These are phyloP conservation scores for Arctium minus DNA, from an alignment of 129 eudicot genomes.

Conservation along the genomic window DNA sequence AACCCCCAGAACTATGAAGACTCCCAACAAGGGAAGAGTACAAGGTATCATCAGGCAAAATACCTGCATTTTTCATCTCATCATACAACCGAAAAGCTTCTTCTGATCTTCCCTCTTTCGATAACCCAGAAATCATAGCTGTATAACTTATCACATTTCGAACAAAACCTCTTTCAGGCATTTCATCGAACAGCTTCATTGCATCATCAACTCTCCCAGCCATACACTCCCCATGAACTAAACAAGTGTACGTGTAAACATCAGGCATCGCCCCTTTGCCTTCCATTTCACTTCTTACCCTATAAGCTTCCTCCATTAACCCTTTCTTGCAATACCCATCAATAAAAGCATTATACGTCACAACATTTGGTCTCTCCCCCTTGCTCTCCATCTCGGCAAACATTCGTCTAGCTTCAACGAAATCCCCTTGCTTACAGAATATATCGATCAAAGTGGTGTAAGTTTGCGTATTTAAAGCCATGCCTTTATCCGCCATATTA, in stretches of 20 bases:
- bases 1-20: slow-evolving; percentile 47
- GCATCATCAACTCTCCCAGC: slow-evolving; percentile 71
- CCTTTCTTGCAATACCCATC: slow-evolving; percentile 73
- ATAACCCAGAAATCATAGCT: slow-evolving; percentile 67
- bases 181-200: slow-evolving; percentile 51
- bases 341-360: slow-evolving; percentile 69
- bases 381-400: slow-evolving; percentile 57
- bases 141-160: slow-evolving; percentile 58
- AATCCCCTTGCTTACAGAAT: slow-evolving; percentile 67
- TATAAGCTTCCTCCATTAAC: slow-evolving; percentile 60
- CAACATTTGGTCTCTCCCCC: slow-evolving; percentile 52
- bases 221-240: slow-evolving; percentile 78
- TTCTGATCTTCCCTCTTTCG: slow-evolving; percentile 69
- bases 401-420: slow-evolving; percentile 50
- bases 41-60: slow-evolving; percentile 61
- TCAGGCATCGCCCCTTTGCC: slow-evolving; percentile 56
- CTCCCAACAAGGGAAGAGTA: slow-evolving; percentile 78
- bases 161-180: slow-evolving; percentile 47
- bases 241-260: slow-evolving; percentile 65
- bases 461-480: slow-evolving; percentile 40
- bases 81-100: slow-evolving; percentile 83
- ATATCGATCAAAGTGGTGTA: slow-evolving; percentile 65
- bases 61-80: slow-evolving; percentile 72
- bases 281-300: slow-evolving; percentile 57
- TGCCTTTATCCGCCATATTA: slow-evolving; percentile 62